These are phyloP conservation scores for Cladophialophora exuberans DNA, from an alignment of 2,329 filamentous ascomycete genomes.

Conservation along the genomic window DNA sequence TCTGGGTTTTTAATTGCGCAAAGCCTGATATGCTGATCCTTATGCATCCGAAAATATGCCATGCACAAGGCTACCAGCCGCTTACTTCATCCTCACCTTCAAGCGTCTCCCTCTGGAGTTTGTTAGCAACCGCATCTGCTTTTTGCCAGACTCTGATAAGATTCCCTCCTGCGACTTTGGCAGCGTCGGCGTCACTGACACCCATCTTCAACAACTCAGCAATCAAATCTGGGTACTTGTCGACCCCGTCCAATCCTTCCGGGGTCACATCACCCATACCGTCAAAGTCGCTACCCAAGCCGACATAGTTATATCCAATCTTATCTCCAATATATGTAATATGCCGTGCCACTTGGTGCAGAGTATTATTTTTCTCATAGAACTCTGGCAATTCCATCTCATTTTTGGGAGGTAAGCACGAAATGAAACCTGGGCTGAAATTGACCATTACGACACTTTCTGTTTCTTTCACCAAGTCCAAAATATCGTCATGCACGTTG, in stretches of 20 bases:
- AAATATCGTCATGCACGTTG: constrained; percentile 84
- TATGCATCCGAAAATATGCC: not conserved
- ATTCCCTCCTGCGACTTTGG: constrained; percentile 78
- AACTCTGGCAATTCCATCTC: constrained; percentile 69
- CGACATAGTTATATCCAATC: constrained; percentile 86
- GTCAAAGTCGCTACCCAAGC: constrained; percentile 88
- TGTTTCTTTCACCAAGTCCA: constrained; percentile 73
- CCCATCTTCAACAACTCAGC: constrained; percentile 73
- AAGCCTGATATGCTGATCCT: too few species aligned
- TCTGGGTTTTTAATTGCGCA: constrained; percentile 9
- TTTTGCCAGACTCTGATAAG: constrained; percentile 81
- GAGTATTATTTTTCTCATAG: constrained; percentile 69
- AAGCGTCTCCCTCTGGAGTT: constrained; percentile 63
- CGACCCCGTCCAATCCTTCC: constrained; percentile 78
- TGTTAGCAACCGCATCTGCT: constrained; percentile 70
- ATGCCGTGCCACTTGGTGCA: constrained; percentile 78
- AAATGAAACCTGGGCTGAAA: constrained; percentile 80
- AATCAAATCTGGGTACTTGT: constrained; percentile 78
- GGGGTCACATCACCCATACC: constrained; percentile 62
- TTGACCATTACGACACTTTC: constrained; percentile 89
- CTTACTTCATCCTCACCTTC: constrained; percentile 46
- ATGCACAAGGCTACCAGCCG: constrained; percentile 12
- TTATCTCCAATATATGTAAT: constrained; percentile 79
- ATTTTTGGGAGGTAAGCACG: constrained; percentile 65
- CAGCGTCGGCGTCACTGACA: constrained; percentile 72